These are phyloP conservation scores for Coprinopsis strossmayeri DNA, from an alignment of 768 basidiomycete genomes.

Conservation along the genomic window DNA sequence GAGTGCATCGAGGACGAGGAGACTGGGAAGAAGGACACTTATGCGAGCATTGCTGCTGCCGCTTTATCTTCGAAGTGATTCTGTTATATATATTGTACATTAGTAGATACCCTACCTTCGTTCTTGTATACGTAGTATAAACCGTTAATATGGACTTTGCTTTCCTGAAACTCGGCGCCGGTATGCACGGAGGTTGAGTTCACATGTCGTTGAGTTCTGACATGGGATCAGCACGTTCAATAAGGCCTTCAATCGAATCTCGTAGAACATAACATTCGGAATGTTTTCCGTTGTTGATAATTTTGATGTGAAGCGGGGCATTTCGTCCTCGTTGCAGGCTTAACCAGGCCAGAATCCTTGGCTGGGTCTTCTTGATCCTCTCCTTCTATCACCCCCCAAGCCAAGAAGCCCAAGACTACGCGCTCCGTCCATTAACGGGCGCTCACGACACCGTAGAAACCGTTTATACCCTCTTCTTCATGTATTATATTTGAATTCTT, in stretches of 20 bases:
- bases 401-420: background rate
- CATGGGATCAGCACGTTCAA: no score
- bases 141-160: no score
- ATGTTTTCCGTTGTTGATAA: background rate
- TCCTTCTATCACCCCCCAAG: conserved; percentile 1
- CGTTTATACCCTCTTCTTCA: background rate
- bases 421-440: background rate
- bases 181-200: no score
- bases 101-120: background rate
- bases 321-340: background rate
- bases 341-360: no score
- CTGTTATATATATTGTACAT: background rate
- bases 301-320: background rate
- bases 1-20: conserved; percentile 10
- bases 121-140: no score
- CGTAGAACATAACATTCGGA: no score
- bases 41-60: conserved; percentile 9
- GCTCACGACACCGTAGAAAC: background rate
- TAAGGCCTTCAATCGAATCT: no score
- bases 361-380: background rate
- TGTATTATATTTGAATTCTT: background rate
- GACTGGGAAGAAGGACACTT: conserved; percentile 4
- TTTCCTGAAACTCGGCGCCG: no score
- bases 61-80: background rate
- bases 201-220: no score